phyloP scores from a whole-genome alignment of 257 asterid genomes.

The Mentha longifolia region DNA sequence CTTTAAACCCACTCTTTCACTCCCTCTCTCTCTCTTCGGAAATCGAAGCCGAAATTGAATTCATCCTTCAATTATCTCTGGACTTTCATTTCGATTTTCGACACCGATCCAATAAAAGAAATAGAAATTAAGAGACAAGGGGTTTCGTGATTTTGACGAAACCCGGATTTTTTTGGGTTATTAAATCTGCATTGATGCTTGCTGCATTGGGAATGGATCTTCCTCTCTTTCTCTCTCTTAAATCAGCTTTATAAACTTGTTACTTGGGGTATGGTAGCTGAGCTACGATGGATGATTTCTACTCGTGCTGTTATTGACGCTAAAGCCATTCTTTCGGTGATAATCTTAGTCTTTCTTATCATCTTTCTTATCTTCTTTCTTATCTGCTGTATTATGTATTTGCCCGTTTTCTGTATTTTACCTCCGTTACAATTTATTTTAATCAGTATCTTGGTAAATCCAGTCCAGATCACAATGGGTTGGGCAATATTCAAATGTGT shows the following conservation, averaged over 20 bases:
- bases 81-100: constrained; percentile 9
- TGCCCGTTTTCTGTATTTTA: constrained; percentile 15
- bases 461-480: constrained; percentile 16
- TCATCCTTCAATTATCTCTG: not conserved
- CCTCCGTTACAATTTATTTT: not conserved
- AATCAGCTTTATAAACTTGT: constrained; percentile 26
- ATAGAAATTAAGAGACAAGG: constrained; percentile 24
- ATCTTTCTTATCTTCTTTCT: not conserved
- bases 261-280: constrained; percentile 35
- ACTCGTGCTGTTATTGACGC: constrained; percentile 41
- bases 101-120: constrained; percentile 42
- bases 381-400: constrained; percentile 17
- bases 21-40: constrained; percentile 22
- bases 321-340: constrained; percentile 35
- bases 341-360: constrained; percentile 13
- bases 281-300: constrained; percentile 39
- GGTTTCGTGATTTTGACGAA: constrained; percentile 54
- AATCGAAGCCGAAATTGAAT: constrained; percentile 19
- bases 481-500: constrained; percentile 15
- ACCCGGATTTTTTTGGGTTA: constrained; percentile 33
- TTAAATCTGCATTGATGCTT: constrained; percentile 35
- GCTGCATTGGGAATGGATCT: constrained; percentile 45
- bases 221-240: constrained; percentile 28
- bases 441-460: constrained; percentile 25
- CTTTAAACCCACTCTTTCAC: constrained; percentile 44